These are phyloP conservation scores for Nicotiana undulata DNA, from an alignment of 257 asterid species.

Conservation along the genomic window DNA sequence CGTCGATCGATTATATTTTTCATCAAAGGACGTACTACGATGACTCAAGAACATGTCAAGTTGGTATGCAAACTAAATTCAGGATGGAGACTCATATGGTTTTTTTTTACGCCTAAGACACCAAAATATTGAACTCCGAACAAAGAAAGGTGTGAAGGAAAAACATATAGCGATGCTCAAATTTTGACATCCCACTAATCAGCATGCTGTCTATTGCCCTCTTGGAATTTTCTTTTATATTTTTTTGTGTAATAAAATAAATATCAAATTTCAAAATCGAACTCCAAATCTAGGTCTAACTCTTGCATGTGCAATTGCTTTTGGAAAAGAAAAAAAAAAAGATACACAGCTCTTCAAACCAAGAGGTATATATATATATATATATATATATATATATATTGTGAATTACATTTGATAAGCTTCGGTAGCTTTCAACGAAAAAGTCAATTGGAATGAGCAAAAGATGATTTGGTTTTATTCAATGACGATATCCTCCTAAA, in stretches of 20 bases:
- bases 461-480: background rate
- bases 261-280: background rate
- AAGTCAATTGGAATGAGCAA: background rate
- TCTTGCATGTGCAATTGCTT: background rate
- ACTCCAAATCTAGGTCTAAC: background rate
- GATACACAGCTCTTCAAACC: background rate
- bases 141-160: no score
- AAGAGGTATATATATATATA: background rate
- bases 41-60: no score
- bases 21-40: no score
- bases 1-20: no score
- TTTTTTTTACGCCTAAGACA: no score
- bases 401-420: background rate
- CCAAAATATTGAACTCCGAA: no score
- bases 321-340: background rate
- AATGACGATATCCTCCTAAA: background rate
- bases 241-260: background rate
- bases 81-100: no score
- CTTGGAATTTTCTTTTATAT: no score
- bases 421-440: background rate
- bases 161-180: no score
- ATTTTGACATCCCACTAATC: no score
- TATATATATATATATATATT: background rate
- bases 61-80: no score
- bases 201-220: no score